Conservation (phyloP, 2,329 filamentous ascomycete genomes). For the Sporothrix brasiliensis region DNA sequence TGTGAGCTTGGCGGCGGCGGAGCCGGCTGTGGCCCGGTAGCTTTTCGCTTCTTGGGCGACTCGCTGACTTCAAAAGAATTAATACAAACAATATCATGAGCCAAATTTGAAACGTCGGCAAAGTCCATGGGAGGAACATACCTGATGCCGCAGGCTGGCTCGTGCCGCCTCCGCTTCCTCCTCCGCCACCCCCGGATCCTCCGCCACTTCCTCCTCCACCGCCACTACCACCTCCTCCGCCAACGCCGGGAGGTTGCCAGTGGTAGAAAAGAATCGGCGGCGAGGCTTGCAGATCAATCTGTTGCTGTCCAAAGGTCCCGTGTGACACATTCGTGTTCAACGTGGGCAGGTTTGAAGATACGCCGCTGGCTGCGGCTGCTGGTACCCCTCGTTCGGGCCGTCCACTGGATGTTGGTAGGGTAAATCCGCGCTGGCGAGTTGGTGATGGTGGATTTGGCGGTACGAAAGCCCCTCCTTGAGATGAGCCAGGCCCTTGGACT, state of each 20-base stretch:
- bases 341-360: slow-evolving; percentile 46
- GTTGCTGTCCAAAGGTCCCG: slow-evolving; percentile 55
- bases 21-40: slow-evolving; percentile 57
- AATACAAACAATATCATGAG: slow-evolving; percentile 37
- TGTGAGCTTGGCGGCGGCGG: slow-evolving; percentile 52
- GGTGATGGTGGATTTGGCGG: slow-evolving; percentile 53
- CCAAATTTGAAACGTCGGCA: too few species aligned
- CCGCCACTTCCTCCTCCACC: slow-evolving; percentile 39
- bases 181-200: slow-evolving; percentile 53
- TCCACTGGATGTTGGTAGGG: slow-evolving; percentile 47
- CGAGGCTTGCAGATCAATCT: slow-evolving; percentile 63
- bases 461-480: slow-evolving; percentile 46
- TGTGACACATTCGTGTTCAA: slow-evolving; percentile 52
- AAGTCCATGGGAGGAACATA: slow-evolving; percentile 10
- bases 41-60: slow-evolving; percentile 85
- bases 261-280: slow-evolving; percentile 88
- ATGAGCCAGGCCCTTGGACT: slow-evolving; percentile 40
- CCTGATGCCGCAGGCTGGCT: slow-evolving; percentile 25
- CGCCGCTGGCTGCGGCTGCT: slow-evolving; percentile 25
- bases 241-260: slow-evolving; percentile 72
- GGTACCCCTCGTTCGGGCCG: slow-evolving; percentile 44
- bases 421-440: slow-evolving; percentile 55
- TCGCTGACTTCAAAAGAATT: slow-evolving; percentile 47
- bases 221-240: background rate
- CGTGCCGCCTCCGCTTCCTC: slow-evolving; percentile 39